Evolutionary conservation across 306 rosid species (phyloP).

Genomic region (Cicer judaicum): DNA sequence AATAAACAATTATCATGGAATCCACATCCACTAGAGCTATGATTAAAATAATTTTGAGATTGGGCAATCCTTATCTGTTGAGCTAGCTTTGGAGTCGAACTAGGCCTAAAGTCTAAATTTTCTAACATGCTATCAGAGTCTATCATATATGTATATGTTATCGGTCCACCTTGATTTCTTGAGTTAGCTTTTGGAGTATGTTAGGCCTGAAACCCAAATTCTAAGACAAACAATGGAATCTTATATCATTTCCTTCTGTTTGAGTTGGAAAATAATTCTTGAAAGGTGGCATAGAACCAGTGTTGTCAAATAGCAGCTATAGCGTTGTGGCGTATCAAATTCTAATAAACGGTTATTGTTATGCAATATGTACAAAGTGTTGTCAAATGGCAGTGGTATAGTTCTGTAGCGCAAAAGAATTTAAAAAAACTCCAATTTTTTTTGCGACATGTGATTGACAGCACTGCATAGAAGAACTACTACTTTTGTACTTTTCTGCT

Average conservation of each 20-base stretch:
- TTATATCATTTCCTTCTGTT: not conserved
- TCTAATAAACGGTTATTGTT: no score
- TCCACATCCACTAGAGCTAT: not conserved
- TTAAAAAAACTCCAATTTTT: no score
- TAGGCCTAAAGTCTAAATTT: not conserved
- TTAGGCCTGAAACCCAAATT: not conserved
- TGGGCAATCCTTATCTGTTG: not conserved
- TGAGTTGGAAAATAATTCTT: not conserved
- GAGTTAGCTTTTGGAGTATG: not conserved
- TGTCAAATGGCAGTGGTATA: no score
- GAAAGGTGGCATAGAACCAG: not conserved
- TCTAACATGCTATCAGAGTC: not conserved
- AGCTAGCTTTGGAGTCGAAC: not conserved
- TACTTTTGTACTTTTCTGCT: slow-evolving; percentile 7
- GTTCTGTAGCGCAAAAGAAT: no score
- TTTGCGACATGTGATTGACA: no score
- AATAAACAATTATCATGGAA: not conserved
- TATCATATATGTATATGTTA: not conserved
- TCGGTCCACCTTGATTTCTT: not conserved
- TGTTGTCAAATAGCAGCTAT: no score
- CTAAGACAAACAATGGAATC: not conserved
- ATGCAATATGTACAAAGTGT: no score
- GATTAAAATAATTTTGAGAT: not conserved
- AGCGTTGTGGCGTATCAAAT: no score
- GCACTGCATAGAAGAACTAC: not conserved